phyloP scores from a whole-genome alignment of 2,329 filamentous ascomycete species.

The Penicillium sp. region DNA sequence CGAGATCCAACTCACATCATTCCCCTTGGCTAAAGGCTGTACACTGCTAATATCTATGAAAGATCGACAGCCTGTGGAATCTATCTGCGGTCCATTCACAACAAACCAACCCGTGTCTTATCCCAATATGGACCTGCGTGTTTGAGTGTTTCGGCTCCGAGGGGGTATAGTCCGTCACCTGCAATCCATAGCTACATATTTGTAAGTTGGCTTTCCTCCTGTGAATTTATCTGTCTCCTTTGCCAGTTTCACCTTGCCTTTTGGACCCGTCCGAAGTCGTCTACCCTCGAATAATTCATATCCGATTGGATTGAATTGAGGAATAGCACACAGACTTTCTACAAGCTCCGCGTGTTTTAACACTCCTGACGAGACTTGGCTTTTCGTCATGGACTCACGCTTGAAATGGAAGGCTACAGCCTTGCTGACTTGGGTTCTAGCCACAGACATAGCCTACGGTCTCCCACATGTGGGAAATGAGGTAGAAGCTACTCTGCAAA shows the following conservation, averaged over 20 bases:
- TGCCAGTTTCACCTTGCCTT: constrained; percentile 1
- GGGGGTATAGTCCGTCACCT: not conserved
- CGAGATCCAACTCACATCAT: not conserved
- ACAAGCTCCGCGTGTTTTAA: not conserved
- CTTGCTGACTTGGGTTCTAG: constrained; percentile 39
- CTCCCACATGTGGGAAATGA: constrained; percentile 22
- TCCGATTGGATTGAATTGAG: constrained; percentile 9
- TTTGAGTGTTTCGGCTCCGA: not conserved
- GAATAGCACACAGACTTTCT: not conserved
- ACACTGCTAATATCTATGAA: constrained; percentile 9
- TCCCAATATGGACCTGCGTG: constrained; percentile 6
- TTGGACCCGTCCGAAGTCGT: not conserved
- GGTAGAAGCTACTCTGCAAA: constrained; percentile 11
- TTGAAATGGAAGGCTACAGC: constrained; percentile 25
- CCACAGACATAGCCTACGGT: constrained; percentile 28
- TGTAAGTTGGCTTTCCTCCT: constrained; percentile 15
- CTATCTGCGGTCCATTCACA: constrained; percentile 13
- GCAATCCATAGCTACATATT: constrained; percentile 17
- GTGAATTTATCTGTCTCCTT: not conserved
- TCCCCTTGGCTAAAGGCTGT: not conserved
- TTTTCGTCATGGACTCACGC: constrained; percentile 20
- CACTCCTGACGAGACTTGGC: not conserved
- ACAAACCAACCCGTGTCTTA: constrained; percentile 12
- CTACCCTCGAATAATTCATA: constrained; percentile 6
- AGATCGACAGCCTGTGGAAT: constrained; percentile 21